phyloP scores from a whole-genome alignment of 2,329 filamentous ascomycete species.

The Aspergillus transmontanensis region DNA sequence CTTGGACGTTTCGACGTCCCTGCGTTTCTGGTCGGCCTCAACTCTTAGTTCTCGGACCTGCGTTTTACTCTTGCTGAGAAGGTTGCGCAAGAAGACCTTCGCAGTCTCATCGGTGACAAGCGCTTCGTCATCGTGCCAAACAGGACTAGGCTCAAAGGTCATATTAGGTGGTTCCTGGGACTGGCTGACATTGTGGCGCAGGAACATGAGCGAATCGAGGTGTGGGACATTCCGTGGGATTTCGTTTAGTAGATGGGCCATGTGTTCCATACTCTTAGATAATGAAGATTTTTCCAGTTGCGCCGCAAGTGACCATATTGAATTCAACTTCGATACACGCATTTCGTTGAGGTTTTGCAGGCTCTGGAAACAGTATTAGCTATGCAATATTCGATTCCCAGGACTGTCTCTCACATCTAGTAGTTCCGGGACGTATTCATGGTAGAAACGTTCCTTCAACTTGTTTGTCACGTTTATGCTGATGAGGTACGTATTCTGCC shows the following conservation, averaged over 20 bases:
- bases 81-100: conserved; percentile 87
- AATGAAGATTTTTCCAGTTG: conserved; percentile 80
- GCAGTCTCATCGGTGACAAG: conserved; percentile 87
- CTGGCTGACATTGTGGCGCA: conserved; percentile 80
- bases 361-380: conserved; percentile 43
- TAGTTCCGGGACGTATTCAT: conserved; percentile 92
- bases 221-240: conserved; percentile 85
- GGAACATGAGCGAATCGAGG: conserved; percentile 97
- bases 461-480: conserved; percentile 96
- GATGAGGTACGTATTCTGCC: conserved; percentile 88
- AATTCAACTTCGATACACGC: conserved; percentile 79
- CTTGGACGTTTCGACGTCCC: conserved; percentile 80
- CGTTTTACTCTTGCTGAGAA: conserved; percentile 85
- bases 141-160: conserved; percentile 87
- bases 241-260: conserved; percentile 74
- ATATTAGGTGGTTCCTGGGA: conserved; percentile 87
- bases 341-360: conserved; percentile 93
- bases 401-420: conserved; percentile 67
- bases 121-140: conserved; percentile 90
- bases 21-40: conserved; percentile 81
- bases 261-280: conserved; percentile 69
- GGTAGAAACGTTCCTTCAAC: conserved; percentile 95
- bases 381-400: not conserved
- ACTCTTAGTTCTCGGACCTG: conserved; percentile 77
- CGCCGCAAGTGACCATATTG: conserved; percentile 79